phyloP scores from a whole-genome alignment of 2,329 filamentous ascomycete genomes.

The Ilyonectria sp. region DNA sequence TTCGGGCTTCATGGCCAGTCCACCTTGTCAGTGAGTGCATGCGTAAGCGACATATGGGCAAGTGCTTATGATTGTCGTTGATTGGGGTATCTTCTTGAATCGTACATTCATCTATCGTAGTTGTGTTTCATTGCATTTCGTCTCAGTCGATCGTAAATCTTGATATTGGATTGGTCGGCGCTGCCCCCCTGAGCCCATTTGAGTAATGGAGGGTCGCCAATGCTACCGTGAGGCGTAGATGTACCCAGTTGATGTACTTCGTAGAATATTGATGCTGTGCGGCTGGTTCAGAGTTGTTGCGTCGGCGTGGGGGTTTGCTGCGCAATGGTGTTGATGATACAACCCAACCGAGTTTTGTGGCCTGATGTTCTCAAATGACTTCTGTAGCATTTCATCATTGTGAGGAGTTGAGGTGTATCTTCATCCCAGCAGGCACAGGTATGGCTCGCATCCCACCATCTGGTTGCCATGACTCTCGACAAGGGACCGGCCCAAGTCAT shows the following conservation, averaged over 20 bases:
- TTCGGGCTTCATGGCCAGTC: not conserved
- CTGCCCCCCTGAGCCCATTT: not conserved
- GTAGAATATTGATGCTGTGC: not conserved
- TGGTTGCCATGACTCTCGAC: not conserved
- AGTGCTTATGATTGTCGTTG: not conserved
- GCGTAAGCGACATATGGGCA: not conserved
- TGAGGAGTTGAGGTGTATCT: not conserved
- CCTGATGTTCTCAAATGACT: no score
- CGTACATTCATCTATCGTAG: not conserved
- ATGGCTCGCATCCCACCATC: not conserved
- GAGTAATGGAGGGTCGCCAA: not conserved
- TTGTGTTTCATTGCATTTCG: not conserved
- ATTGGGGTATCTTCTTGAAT: not conserved
- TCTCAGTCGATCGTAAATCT: not conserved
- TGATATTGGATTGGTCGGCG: not conserved
- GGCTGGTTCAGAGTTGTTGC: not conserved
- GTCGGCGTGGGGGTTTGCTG: not conserved
- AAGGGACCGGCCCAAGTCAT: slow-evolving; percentile 22
- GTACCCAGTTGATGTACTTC: not conserved
- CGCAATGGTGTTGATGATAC: not conserved
- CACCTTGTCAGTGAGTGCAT: not conserved
- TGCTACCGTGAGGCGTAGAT: not conserved
- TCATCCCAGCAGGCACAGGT: not conserved
- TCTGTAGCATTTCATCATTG: not conserved
- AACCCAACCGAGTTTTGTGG: not conserved